Percentiles rank a stretch among this genome's conserved stretches.
Evolutionary conservation across 768 basidiomycete species (phyloP).

Genomic region (Hygrocybe punicea): DNA sequence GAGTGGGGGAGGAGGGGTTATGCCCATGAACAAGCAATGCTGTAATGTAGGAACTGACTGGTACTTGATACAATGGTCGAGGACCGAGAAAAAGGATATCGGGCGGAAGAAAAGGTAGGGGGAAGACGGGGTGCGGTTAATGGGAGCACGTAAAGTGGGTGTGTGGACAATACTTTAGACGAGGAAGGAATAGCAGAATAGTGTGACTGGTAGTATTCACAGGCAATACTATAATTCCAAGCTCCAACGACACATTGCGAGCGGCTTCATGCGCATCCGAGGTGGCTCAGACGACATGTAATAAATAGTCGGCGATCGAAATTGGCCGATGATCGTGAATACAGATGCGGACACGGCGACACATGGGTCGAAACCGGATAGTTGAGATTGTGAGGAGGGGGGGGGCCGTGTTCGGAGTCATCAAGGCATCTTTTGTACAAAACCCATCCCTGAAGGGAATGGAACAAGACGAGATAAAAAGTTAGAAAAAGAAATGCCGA

Average conservation of each 20-base stretch:
- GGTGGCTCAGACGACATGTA: neutral
- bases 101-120: neutral
- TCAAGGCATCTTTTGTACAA: constrained; percentile 6
- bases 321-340: neutral
- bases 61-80: constrained; percentile 8
- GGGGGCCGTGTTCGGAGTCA: neutral
- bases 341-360: neutral
- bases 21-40: neutral
- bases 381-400: neutral
- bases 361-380: neutral
- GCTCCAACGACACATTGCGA: constrained; percentile 1
- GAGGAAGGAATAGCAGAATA: neutral
- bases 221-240: constrained; percentile 1
- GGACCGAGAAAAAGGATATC: neutral
- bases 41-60: neutral
- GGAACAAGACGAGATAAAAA: neutral
- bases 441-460: neutral
- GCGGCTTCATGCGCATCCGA: neutral
- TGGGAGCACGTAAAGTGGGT: neutral
- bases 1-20: neutral
- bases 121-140: neutral
- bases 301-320: neutral
- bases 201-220: neutral
- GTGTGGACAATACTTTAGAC: neutral
- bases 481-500: neutral